phyloP scores from a whole-genome alignment of 78 protist genomes.

The Dictyostelium intermedium region DNA sequence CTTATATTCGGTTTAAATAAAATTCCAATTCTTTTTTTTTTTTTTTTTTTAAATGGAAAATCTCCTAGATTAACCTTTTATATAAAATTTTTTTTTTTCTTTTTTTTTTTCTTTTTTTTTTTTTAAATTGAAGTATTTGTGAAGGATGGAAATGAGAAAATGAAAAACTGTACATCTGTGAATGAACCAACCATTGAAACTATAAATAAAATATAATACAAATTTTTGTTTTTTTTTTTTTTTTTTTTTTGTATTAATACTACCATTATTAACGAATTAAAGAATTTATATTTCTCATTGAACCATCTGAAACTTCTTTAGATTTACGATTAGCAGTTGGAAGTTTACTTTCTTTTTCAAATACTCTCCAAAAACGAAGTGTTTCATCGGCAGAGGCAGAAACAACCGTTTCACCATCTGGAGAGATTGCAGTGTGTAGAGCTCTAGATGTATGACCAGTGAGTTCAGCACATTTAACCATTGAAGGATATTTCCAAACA shows the following conservation, averaged over 20 bases:
- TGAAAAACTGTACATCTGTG: not conserved
- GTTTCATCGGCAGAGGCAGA: slow-evolving; percentile 99
- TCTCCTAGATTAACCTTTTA: not conserved
- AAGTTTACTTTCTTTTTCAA: slow-evolving; percentile 77
- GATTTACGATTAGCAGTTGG: slow-evolving; percentile 34
- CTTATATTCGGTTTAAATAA: no score
- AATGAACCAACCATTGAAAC: not conserved
- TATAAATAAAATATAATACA: not conserved
- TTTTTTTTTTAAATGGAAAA: not conserved
- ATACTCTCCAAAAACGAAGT: slow-evolving; percentile 99
- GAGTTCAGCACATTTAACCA: slow-evolving; percentile 95
- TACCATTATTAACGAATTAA: slow-evolving; percentile 49
- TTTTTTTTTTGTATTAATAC: not conserved
- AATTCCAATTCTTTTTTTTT: not conserved
- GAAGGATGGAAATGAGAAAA: not conserved
- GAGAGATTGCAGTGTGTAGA: slow-evolving; percentile 97
- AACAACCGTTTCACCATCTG: slow-evolving; percentile 97
- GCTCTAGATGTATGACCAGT: slow-evolving; percentile 98
- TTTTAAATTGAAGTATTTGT: not conserved
- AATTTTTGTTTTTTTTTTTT: not conserved
- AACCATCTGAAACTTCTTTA: slow-evolving; percentile 37
- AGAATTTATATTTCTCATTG: slow-evolving; percentile 50
- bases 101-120: not conserved
- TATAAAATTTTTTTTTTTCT: not conserved
- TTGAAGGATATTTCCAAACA: slow-evolving; percentile 99